Base-by-base conservation (phyloP, 352 stramenopile species). In the Phytopythium helicoides region DNA sequence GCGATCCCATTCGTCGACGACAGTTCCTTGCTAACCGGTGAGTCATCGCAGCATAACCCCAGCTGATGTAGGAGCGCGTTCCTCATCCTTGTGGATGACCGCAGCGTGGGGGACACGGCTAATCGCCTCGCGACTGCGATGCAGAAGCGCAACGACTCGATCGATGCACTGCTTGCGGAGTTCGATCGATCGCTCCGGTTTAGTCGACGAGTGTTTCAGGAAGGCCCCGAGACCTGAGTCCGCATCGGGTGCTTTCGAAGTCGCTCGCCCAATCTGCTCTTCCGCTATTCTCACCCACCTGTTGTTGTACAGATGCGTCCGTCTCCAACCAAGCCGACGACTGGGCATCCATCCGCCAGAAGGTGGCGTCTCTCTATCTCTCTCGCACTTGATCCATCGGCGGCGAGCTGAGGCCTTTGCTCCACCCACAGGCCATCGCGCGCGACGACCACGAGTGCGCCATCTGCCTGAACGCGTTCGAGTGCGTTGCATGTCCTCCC, bases 381-480 rank as follows among this genome's bases (percentile, higher is more conserved):
- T 38, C 35, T 33, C 6, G 14, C 33, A 11, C 2, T 25, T 19
- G 3, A n/a, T 46, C 16, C 3, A 3, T 33, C 28, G 28, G 28
- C 28, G 5, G 25, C 23, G 23, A 14, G 3, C 16, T 38, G n/a
- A 50, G 9, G 1, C 6, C 5, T 8, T 10, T n/a, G n/a, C 18
- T 14, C 12, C 1, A 11, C 10, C 31, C 10, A 7, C 23, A 88
- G 78, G 76, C 78, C 2, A 55, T 56, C 11, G 54, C 44, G 4
- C 69, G 79, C 6, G 66, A 71, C 21, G 82, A 89, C 42, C 54
- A 38, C 11, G 85, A 95, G 47, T 95, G 85, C 25, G 74, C 85
- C 16, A 95, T 95, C 51, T 95, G 85, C 58, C 81, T 94, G 59
- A 87, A 87, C 49, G 31, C 64, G 1, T 85, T 92, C 59, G 64